phyloP scores from a whole-genome alignment of 2,329 filamentous ascomycete species.

The Venturia aucupariae region DNA sequence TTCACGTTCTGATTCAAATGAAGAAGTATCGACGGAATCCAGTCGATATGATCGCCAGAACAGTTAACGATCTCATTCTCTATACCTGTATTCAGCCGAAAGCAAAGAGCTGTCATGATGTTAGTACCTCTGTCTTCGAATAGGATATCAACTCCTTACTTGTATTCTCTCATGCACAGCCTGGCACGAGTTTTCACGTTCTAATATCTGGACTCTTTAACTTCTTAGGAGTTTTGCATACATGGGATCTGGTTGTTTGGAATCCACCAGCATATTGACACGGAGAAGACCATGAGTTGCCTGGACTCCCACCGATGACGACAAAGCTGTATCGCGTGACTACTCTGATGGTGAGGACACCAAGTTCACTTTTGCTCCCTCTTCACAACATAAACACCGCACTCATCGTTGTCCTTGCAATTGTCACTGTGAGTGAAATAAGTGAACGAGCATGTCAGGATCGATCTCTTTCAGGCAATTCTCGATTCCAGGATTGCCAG shows the following conservation, averaged over 20 bases:
- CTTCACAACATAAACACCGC: neutral
- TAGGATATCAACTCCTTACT: too few relatives aligned
- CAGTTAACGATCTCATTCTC: too few relatives aligned
- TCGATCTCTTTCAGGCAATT: neutral
- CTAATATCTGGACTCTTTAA: neutral
- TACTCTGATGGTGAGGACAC: neutral
- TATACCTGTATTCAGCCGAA: too few relatives aligned
- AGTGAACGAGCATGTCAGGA: neutral
- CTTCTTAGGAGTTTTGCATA: neutral
- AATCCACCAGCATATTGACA: neutral
- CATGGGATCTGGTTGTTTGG: neutral
- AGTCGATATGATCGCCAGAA: too few relatives aligned
- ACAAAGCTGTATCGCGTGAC: neutral
- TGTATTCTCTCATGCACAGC: too few relatives aligned
- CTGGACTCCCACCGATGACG: neutral
- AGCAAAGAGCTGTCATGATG: too few relatives aligned
- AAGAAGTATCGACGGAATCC: too few relatives aligned
- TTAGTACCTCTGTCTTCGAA: too few relatives aligned
- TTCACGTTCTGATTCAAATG: too few relatives aligned
- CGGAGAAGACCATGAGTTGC: neutral
- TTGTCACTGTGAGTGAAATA: neutral
- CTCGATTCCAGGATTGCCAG: too few relatives aligned
- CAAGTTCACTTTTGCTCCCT: neutral
- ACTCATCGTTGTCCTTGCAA: neutral
- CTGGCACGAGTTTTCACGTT: too few relatives aligned